Percentiles rank a stretch among this genome's conserved stretches.
Conservation (phyloP, 345 rosid species). For the Tarenaya hassleriana region DNA sequence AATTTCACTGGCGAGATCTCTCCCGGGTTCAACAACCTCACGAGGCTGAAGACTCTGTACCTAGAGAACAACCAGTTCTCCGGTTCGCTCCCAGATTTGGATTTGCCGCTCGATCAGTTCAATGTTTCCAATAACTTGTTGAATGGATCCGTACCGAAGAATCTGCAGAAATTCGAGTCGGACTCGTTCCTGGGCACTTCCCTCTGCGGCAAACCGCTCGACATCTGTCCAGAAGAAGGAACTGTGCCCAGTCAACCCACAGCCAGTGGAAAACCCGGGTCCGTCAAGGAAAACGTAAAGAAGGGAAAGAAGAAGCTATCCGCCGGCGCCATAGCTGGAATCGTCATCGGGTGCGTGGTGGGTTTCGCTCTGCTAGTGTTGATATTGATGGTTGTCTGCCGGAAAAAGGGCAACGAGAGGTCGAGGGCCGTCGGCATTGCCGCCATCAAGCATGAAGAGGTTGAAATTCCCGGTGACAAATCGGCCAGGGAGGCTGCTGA, state of each 20-base stretch:
- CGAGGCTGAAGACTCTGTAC: slow-evolving; percentile 64
- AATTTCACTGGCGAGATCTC: slow-evolving; percentile 62
- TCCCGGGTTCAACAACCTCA: slow-evolving; percentile 47
- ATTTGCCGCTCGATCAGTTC: slow-evolving; percentile 52
- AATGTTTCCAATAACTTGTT: slow-evolving; percentile 71
- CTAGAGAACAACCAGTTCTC: slow-evolving; percentile 58
- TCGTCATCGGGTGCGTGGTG: slow-evolving; percentile 68
- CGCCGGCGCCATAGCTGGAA: slow-evolving; percentile 83
- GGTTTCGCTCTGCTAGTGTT: slow-evolving; percentile 45
- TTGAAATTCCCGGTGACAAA: slow-evolving; percentile 51
- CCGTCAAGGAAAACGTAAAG: slow-evolving; percentile 15
- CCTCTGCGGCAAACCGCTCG: slow-evolving; percentile 77
- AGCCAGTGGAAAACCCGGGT: slow-evolving; percentile 25
- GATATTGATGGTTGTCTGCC: slow-evolving; percentile 47
- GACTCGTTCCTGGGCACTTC: slow-evolving; percentile 64
- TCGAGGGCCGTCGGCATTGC: slow-evolving; percentile 61
- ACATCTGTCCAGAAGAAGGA: slow-evolving; percentile 23
- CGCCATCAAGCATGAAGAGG: slow-evolving; percentile 49
- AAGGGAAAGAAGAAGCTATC: slow-evolving; percentile 54
- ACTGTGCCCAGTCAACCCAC: slow-evolving; percentile 50
- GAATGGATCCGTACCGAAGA: slow-evolving; percentile 70
- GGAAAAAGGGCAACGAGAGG: slow-evolving; percentile 47
- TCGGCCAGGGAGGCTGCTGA: slow-evolving; percentile 41
- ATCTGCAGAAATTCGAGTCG: slow-evolving; percentile 35
- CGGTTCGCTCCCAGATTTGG: slow-evolving; percentile 49